Conservation (phyloP, 352 stramenopile species). For the Stephanocyclus meneghinianus region DNA sequence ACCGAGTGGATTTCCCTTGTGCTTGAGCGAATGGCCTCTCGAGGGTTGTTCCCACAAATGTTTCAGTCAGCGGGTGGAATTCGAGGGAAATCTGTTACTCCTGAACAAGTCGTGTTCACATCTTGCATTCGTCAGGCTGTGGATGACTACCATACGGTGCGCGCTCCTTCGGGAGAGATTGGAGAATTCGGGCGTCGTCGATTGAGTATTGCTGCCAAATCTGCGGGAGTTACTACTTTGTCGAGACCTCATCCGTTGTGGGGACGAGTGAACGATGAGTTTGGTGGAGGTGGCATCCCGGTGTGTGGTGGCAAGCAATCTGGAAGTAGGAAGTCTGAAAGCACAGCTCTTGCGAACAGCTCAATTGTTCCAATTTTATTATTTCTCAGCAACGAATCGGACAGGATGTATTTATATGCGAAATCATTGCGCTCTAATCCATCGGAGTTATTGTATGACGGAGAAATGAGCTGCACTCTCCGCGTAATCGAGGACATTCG, state of each 20-base stretch:
- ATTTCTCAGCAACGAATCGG: constrained; percentile 44
- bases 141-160: constrained; percentile 45
- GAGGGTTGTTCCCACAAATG: constrained; percentile 48
- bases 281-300: constrained; percentile 5
- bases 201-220: constrained; percentile 35
- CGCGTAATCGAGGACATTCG: constrained; percentile 44
- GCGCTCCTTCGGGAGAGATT: constrained; percentile 20
- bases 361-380: constrained; percentile 40
- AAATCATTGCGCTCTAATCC: constrained; percentile 18
- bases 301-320: not conserved
- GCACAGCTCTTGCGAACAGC: constrained; percentile 1
- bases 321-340: not conserved
- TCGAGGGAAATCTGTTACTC: constrained; percentile 32
- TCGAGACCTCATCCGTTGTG: constrained; percentile 47
- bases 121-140: constrained; percentile 62
- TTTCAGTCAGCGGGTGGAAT: constrained; percentile 37
- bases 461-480: constrained; percentile 41
- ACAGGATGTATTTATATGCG: constrained; percentile 23
- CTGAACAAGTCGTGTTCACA: constrained; percentile 74
- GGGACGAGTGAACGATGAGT: constrained; percentile 38
- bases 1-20: constrained; percentile 61
- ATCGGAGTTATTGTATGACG: constrained; percentile 32
- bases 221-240: constrained; percentile 19
- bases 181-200: constrained; percentile 29
- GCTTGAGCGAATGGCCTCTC: constrained; percentile 47